Evolutionary conservation across 2,329 filamentous ascomycete species (phyloP), one percentile per base, ranked within the genome.

Genomic region (Pseudogymnoascus sp.): DNA sequence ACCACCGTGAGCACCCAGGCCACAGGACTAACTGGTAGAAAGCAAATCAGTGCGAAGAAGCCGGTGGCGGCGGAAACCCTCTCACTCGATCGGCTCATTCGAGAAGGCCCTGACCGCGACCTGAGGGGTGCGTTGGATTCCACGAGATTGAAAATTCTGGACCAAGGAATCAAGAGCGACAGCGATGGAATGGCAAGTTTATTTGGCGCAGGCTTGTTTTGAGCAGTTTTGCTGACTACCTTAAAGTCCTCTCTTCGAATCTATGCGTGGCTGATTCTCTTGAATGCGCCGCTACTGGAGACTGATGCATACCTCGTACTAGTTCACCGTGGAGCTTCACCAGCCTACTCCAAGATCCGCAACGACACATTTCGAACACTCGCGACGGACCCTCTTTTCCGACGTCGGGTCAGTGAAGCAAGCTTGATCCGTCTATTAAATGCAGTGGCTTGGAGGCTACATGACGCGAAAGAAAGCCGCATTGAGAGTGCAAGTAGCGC

Each of bases 331-430:
- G 93, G 95, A 66, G 90, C 93, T 23, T 97, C 93, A 2, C 93
- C 93, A 0, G 93, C 92, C 53, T 96, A 99, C 78, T 87, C 91
- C 71, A 99, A 99, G 78, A 99, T 99, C 73, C 90, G 93, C 74
- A 97, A 99, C 77, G 95, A 99, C 75, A 97, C 95, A 42, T 97
- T 97, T 75, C 91, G 95, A 70, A 99, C 95, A 0, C 82, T 99
- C 62, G 95, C 95, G 34, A 97, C 93, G 61, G 95, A 99, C 72
- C 93, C 93, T n/a, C 85, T 99, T 37, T 99, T 97, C 80, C 90
- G 95, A 66, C 87, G 95, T 34, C 89, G 93, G 64, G 95, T 99
- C 65, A 96, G 91, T 64, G 95, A 99, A 76, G 96, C 96, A 66
- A 96, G 90, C 75, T 79, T 99, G 44, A 97, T 96, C 65, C 90